Base-by-base conservation (phyloP, 2,329 filamentous ascomycete genomes). In the Trichophyton schoenleinii region DNA sequence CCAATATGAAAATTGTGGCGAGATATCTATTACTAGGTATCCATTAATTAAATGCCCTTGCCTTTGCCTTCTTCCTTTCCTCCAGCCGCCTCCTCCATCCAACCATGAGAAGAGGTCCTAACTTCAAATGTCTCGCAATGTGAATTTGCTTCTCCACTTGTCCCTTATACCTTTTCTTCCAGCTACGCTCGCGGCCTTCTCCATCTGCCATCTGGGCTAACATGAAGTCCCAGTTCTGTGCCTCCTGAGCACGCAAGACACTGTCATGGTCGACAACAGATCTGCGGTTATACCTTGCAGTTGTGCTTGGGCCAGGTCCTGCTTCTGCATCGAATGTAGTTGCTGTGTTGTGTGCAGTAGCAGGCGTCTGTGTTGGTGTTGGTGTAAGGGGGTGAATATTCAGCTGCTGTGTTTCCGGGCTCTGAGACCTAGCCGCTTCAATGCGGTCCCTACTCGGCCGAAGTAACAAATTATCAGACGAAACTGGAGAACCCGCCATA, bases 141-240 rank as follows among this genome's bases (percentile, higher is more conserved):
- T 44, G 36, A 4, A 66, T 63, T 49, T 59, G 60, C 61, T 66
- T 67, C 41, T 67, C 69, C 20, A 70, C 61, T 9, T 68, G 68
- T n/a, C 68, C 64, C 57, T 69, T 64, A 61, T 71, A 74, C 55
- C 65, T 69, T 64, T 66, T 68, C 72, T 66, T 68, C 72, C 72
- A 74, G 58, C 66, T 69, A 62, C 67, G 68, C 62, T 72, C 68
- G 28, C 72, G 63, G 62, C 71, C 70, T 36, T 75, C 72, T 75
- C 75, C 77, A 63, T 77, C 74, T 28, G 64, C 66, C 75, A 78
- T 77, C 66, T 77, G 75, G 0, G 67, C 68, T 0, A 71, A 44
- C 72, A 75, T 74, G 60, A 74, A 76, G 41, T 75, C 74, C 74
- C 74, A 76, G n/a, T 66, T 68, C 58, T 70, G 68, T 8, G 67